phyloP scores from a whole-genome alignment of 2,329 filamentous ascomycete genomes.

The Ceratocystis diversiconidia region DNA sequence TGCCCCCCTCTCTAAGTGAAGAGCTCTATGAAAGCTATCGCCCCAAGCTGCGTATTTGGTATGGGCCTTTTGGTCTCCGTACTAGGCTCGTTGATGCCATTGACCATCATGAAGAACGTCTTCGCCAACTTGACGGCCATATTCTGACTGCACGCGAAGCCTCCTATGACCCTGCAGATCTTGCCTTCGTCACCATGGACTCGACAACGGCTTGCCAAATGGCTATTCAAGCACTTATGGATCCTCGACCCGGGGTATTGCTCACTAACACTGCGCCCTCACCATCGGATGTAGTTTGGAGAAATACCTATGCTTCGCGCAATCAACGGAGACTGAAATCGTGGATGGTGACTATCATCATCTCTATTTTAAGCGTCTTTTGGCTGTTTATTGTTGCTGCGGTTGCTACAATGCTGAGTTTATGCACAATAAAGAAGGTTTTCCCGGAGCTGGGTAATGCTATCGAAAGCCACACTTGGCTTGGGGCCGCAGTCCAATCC shows the following conservation, averaged over 20 bases:
- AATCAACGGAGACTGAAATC: slow-evolving; percentile 59
- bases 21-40: slow-evolving; percentile 25
- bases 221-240: slow-evolving; percentile 87
- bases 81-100: slow-evolving; percentile 74
- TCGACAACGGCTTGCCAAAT: slow-evolving; percentile 86
- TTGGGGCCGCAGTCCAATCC: slow-evolving; percentile 68
- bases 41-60: slow-evolving; percentile 62
- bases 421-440: slow-evolving; percentile 63
- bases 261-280: slow-evolving; percentile 76
- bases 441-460: slow-evolving; percentile 55
- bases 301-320: slow-evolving; percentile 74
- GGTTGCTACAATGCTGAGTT: slow-evolving; percentile 64
- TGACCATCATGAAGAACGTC: slow-evolving; percentile 80
- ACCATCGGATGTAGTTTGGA: slow-evolving; percentile 88
- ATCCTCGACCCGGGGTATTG: slow-evolving; percentile 74
- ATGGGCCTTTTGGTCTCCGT: slow-evolving; percentile 59
- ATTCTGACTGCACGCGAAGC: slow-evolving; percentile 58
- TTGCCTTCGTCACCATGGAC: slow-evolving; percentile 96
- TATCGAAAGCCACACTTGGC: slow-evolving; percentile 53
- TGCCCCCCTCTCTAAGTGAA: slow-evolving; percentile 17
- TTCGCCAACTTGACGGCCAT: slow-evolving; percentile 62
- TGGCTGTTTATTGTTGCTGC: slow-evolving; percentile 75
- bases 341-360: slow-evolving; percentile 73
- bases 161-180: slow-evolving; percentile 61
- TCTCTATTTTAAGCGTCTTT: slow-evolving; percentile 68